A percentile compares a stretch with the other conserved stretches of the same genome.
phyloP scores from a whole-genome alignment of 2,329 filamentous ascomycete genomes.

The Pestalotiopsis sp. region DNA sequence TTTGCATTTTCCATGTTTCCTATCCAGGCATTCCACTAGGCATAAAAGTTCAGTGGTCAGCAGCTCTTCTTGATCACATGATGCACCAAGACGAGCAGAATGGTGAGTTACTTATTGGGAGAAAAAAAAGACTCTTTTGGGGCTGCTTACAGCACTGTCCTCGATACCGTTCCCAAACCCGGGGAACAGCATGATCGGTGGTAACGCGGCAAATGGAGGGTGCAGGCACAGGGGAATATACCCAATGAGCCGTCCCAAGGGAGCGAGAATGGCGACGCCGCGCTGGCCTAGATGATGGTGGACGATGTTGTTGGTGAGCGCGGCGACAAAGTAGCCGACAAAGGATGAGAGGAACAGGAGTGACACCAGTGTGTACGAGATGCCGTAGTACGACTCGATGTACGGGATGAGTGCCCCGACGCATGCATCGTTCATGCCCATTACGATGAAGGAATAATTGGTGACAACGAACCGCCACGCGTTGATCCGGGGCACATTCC shows the following conservation, averaged over 20 bases:
- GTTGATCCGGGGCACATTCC: constrained; percentile 66
- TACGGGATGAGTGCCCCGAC: constrained; percentile 56
- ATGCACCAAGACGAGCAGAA: neutral
- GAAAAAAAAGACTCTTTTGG: neutral
- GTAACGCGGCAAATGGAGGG: constrained; percentile 69
- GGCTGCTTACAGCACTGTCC: constrained; percentile 44
- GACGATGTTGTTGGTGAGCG: constrained; percentile 62
- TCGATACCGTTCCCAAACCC: constrained; percentile 32
- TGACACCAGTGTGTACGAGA: constrained; percentile 63
- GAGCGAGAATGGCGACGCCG: constrained; percentile 65
- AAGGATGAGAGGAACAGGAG: constrained; percentile 68
- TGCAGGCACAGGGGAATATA: constrained; percentile 69
- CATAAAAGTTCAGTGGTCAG: neutral
- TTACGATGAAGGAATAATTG: constrained; percentile 64
- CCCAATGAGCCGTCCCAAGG: constrained; percentile 63
- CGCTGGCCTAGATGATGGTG: constrained; percentile 64
- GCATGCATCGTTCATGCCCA: constrained; percentile 71
- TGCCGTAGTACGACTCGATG: constrained; percentile 62
- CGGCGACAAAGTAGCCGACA: constrained; percentile 63
- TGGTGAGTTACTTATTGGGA: neutral
- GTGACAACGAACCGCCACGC: constrained; percentile 60
- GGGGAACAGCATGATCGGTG: constrained; percentile 16
- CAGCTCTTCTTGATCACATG: neutral
- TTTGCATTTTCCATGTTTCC: constrained; percentile 76
- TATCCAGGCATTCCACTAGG: constrained; percentile 57